A percentile compares a stretch with the other conserved stretches of the same genome.
These are phyloP conservation scores for Linnemannia exigua DNA, from an alignment of 192 early-diverging fungal species.

Conservation along the genomic window DNA sequence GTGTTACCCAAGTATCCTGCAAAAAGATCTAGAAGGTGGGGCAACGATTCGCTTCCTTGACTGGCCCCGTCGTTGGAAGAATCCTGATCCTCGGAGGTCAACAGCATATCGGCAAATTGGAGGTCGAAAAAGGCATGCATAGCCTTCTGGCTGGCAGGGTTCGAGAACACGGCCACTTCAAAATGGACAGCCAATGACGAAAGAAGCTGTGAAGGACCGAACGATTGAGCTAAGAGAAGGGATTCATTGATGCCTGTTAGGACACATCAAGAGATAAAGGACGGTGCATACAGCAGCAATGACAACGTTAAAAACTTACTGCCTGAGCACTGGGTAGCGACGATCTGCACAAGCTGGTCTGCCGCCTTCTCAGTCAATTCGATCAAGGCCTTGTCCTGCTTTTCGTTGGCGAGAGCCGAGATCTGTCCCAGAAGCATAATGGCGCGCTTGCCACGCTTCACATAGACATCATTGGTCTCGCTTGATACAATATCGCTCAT, in stretches of 20 bases:
- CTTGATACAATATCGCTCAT: conserved; percentile 38
- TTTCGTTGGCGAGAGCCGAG: conserved; percentile 21
- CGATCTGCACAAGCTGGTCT: conserved; percentile 50
- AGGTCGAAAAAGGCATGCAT: conserved; percentile 47
- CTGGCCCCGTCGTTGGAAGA: background rate
- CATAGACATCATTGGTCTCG: conserved; percentile 29
- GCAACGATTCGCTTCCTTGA: conserved; percentile 28
- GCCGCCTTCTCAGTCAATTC: conserved; percentile 44
- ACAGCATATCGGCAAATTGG: conserved; percentile 51
- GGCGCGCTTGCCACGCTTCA: conserved; percentile 39
- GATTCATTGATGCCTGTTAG: background rate
- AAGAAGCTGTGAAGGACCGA: conserved; percentile 52
- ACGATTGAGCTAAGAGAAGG: conserved; percentile 34
- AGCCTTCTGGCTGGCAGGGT: conserved; percentile 43
- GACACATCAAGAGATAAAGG: background rate
- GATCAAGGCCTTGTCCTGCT: conserved; percentile 11
- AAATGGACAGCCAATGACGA: conserved; percentile 47
- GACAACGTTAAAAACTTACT: conserved; percentile 25
- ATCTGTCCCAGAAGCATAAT: conserved; percentile 29
- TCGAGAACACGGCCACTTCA: conserved; percentile 53
- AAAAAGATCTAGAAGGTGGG: conserved; percentile 50
- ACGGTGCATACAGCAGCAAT: background rate
- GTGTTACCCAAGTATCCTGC: conserved; percentile 43
- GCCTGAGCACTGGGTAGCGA: conserved; percentile 45
- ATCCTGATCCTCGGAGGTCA: conserved; percentile 31